phyloP scores from a whole-genome alignment of 768 basidiomycete genomes.

The Dioszegia crocea region DNA sequence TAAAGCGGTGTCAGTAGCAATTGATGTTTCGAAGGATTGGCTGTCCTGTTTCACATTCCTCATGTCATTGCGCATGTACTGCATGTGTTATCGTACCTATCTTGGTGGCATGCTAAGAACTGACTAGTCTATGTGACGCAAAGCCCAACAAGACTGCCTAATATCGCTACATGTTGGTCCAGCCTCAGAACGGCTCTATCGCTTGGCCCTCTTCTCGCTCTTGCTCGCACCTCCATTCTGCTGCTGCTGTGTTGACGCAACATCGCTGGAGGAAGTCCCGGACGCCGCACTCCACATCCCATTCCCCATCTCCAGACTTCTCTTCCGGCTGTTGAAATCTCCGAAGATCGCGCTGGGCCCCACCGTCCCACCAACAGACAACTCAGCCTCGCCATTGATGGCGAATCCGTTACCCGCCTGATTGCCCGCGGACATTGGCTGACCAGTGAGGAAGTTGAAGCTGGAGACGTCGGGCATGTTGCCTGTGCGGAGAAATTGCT shows the following conservation, averaged over 20 bases:
- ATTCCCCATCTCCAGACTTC: not conserved
- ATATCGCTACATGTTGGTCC: not conserved
- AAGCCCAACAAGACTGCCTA: not conserved
- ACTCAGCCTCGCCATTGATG: not conserved
- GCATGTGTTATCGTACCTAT: not conserved
- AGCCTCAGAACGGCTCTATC: not conserved
- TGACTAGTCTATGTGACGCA: too few species aligned
- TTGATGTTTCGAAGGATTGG: too few species aligned
- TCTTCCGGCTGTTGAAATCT: conserved; percentile 8
- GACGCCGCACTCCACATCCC: not conserved
- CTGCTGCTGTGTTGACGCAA: not conserved
- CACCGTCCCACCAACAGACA: conserved; percentile 14
- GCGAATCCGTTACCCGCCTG: not conserved
- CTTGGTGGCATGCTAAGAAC: not conserved
- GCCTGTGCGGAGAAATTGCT: conserved; percentile 41
- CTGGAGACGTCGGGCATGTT: conserved; percentile 31
- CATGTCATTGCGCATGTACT: not conserved
- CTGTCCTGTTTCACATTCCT: not conserved
- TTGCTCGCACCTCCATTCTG: not conserved
- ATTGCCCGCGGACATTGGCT: too few species aligned
- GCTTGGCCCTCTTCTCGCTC: not conserved
- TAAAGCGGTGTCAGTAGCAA: conserved; percentile 6
- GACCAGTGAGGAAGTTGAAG: conserved; percentile 6
- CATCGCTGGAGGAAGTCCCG: not conserved
- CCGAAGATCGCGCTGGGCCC: conserved; percentile 34